Evolutionary conservation across 2,329 filamentous ascomycete species (phyloP), one percentile per base, ranked within the genome.

Genomic region (Aspergillus novoparasiticus): DNA sequence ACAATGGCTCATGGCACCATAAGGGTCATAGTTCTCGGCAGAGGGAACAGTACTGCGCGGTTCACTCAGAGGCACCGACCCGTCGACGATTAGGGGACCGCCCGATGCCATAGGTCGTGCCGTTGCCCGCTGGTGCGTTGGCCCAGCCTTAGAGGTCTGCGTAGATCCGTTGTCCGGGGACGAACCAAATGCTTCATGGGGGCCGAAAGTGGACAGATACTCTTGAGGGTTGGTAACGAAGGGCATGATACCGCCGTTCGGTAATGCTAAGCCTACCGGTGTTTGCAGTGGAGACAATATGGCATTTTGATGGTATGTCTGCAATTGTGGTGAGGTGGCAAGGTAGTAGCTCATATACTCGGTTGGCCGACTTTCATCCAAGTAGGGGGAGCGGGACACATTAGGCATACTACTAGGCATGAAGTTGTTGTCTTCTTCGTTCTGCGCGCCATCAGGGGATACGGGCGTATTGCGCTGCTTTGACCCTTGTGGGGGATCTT

Each of bases 301-400:
- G 6, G 74, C 69, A 36, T 73, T 77, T 28, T 80, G 77, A 59
- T 79, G 76, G 65, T 78, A 79, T 16, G 76, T 67, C 59, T 79
- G 77, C 51, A 80, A 64, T 56, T 81, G 81, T 28, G 79, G 78
- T 14, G 80, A 79, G 53, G 77, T 79, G 53, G 77, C 76, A 45
- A 83, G 68, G 66, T 82, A 83, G 67, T 83, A 83, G 26, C 80
- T 76, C 64, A 81, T 70, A 66, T 80, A 81, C 56, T 83, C 81
- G n/a, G 78, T 72, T 11, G 75, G 67, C 51, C 77, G 70, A 60
- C 65, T 75, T 59, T 80, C 80, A 62, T 80, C 79, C 58, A 73
- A 66, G 39, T 73, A 78, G 2, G 71, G 71, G 11, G 74, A 69
- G 32, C 69, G 71, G 43, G 75, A 73, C 60, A 71, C 74, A 60